Conservation (phyloP, 106 monocot species). For the Acorus calamus region DNA sequence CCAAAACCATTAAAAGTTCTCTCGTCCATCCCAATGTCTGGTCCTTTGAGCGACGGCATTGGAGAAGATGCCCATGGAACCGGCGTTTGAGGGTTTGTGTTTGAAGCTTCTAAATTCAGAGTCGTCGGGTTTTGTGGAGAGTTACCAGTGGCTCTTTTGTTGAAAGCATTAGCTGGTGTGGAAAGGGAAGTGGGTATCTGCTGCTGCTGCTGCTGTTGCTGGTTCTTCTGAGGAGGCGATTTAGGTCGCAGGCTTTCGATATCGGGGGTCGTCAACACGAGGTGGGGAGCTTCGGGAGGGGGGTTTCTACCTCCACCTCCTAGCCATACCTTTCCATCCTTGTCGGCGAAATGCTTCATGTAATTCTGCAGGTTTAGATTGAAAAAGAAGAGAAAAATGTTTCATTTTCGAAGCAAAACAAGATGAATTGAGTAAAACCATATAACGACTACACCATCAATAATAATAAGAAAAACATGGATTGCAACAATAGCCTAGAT, state of each 20-base stretch:
- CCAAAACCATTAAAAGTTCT: constrained; percentile 34
- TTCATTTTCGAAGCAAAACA: too few species aligned
- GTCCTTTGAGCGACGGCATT: constrained; percentile 15
- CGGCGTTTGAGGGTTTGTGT: constrained; percentile 18
- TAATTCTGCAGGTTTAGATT: constrained; percentile 34
- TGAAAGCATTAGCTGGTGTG: constrained; percentile 37
- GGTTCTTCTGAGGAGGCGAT: constrained; percentile 77
- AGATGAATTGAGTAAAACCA: too few species aligned
- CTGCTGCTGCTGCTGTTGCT: constrained; percentile 25
- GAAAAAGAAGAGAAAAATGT: too few species aligned
- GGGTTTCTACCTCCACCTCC: constrained; percentile 90
- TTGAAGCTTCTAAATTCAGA: constrained; percentile 20
- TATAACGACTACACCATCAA: too few species aligned
- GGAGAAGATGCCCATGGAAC: constrained; percentile 27
- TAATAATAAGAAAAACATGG: too few species aligned
- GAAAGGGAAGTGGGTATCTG: constrained; percentile 29
- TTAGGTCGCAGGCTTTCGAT: constrained; percentile 83
- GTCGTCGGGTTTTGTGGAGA: constrained; percentile 44
- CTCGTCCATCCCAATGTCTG: constrained; percentile 27
- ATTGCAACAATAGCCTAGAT: too few species aligned
- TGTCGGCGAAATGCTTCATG: constrained; percentile 58
- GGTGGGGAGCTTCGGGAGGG: constrained; percentile 86
- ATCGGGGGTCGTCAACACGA: constrained; percentile 79
- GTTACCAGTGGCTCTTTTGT: constrained; percentile 42
- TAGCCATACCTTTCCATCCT: constrained; percentile 95